Conservation (phyloP, 768 basidiomycete genomes). For the Mycena chlorophos region DNA sequence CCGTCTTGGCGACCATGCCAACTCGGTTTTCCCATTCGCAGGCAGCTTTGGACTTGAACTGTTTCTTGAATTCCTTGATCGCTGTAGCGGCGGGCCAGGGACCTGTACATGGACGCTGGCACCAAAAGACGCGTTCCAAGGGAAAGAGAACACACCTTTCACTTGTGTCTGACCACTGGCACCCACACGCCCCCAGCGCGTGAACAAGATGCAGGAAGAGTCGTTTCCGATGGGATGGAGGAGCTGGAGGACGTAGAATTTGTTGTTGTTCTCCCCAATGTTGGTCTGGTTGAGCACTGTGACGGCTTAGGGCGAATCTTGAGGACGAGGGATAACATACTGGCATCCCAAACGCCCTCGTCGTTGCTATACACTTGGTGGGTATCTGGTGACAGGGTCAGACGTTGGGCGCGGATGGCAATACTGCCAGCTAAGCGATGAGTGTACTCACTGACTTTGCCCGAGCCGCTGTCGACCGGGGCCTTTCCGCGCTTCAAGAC, state of each 20-base stretch:
- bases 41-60: slow-evolving; percentile 57
- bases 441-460: slow-evolving; percentile 44
- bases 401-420: not conserved
- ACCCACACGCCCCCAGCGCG: slow-evolving; percentile 65
- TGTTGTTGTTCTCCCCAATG: slow-evolving; percentile 38
- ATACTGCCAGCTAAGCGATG: slow-evolving; percentile 1
- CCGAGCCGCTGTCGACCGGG: slow-evolving; percentile 52
- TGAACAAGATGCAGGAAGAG: slow-evolving; percentile 41
- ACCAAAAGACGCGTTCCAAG: too few relatives aligned
- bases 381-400: slow-evolving; percentile 38
- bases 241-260: slow-evolving; percentile 61
- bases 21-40: slow-evolving; percentile 50
- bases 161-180: slow-evolving; percentile 50
- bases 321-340: slow-evolving; percentile 1
- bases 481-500: slow-evolving; percentile 57
- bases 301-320: not conserved
- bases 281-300: slow-evolving; percentile 58
- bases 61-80: slow-evolving; percentile 57
- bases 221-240: slow-evolving; percentile 48
- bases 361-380: slow-evolving; percentile 50
- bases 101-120: too few relatives aligned
- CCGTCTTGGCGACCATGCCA: slow-evolving; percentile 52
- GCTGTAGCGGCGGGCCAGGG: slow-evolving; percentile 43
- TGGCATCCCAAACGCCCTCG: slow-evolving; percentile 55
- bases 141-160: too few relatives aligned